These are phyloP conservation scores for Penicillium polonicum DNA, from an alignment of 2,329 filamentous ascomycete genomes.

Conservation along the genomic window DNA sequence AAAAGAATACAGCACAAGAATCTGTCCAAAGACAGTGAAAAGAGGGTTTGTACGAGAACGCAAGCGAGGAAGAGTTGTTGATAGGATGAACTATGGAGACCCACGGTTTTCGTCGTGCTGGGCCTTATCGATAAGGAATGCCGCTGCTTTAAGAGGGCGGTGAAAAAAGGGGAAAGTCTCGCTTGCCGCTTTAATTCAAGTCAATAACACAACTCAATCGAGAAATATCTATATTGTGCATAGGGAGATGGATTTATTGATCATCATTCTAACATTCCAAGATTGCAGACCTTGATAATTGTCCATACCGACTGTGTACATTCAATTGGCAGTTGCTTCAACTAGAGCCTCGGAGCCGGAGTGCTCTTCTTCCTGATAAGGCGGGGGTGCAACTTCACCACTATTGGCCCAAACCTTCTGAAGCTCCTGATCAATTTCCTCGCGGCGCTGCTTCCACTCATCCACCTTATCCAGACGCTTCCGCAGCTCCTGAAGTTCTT, in stretches of 20 bases:
- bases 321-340: constrained; percentile 11
- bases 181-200: neutral
- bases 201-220: neutral
- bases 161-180: neutral
- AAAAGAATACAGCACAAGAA: neutral
- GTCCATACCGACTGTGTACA: neutral
- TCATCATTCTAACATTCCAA: neutral
- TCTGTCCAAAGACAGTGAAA: neutral
- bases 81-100: neutral
- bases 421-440: constrained; percentile 81
- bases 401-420: constrained; percentile 60
- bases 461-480: constrained; percentile 79
- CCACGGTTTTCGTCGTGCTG: neutral
- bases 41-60: neutral
- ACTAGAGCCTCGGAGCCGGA: neutral
- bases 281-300: neutral
- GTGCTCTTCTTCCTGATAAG: constrained; percentile 31
- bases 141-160: neutral
- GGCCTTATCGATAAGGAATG: constrained; percentile 5
- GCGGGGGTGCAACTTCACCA: constrained; percentile 39
- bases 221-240: neutral
- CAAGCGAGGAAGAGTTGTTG: neutral
- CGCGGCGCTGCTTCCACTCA: constrained; percentile 73
- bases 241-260: neutral
- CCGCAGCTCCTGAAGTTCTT: constrained; percentile 79